Conservation (phyloP, 495 filamentous ascomycete genomes). For the Amphirosellinia nigrospora region DNA sequence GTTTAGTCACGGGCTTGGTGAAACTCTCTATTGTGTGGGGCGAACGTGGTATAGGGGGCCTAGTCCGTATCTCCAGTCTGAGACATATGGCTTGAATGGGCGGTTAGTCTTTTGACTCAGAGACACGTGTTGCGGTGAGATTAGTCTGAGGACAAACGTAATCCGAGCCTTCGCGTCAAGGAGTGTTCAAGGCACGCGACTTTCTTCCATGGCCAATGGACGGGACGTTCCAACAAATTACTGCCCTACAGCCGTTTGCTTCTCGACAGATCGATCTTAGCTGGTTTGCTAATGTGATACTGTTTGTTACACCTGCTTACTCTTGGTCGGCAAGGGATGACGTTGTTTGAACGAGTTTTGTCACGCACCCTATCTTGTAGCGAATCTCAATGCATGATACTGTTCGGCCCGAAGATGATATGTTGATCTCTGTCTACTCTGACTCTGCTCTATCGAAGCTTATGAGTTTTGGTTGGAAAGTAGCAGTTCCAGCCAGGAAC, state of each 20-base stretch:
- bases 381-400: background rate
- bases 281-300: background rate
- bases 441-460: background rate
- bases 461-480: background rate
- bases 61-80: no score
- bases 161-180: no score
- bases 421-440: background rate
- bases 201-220: background rate
- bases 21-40: no score
- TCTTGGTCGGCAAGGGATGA: background rate
- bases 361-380: background rate
- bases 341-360: background rate
- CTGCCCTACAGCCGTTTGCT: background rate
- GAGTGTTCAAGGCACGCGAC: background rate
- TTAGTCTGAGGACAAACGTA: no score
- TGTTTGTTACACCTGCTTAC: conserved; percentile 1
- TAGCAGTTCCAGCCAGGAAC: background rate
- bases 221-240: background rate
- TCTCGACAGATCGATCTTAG: background rate
- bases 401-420: background rate
- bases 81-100: background rate
- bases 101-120: background rate
- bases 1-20: no score
- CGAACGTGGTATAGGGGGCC: no score
- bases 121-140: background rate